Evolutionary conservation across 2,329 filamentous ascomycete species (phyloP), one percentile per base, ranked within the genome.

Genomic region (Epichloe glyceriae): DNA sequence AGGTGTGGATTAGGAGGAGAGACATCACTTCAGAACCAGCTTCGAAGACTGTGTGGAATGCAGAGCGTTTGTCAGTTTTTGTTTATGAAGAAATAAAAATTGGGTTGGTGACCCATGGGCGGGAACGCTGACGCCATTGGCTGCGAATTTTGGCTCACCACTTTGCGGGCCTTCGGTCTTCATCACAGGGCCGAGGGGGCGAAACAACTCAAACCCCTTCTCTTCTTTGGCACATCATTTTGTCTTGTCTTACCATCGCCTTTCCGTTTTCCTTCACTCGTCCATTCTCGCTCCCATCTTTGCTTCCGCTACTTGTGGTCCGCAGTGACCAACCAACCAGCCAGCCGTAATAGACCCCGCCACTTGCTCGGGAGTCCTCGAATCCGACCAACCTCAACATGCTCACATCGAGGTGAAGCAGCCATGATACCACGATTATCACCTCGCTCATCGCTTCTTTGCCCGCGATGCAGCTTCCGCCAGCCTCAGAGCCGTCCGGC

Each of bases 351-450:
- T n/a, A n/a, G 8, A 34, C 5, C 12, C 26, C 26, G 22, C 22
- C 22, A 22, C 22, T 22, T 22, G 22, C 26, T 4, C 22, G 22
- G 33, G n/a, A 20, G 33, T 20, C 43, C 35, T 33, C 46, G n/a
- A 14, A 5, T 20, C n/a, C 41, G 43, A 46, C n/a, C 11, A 35
- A 38, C 4, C 12, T 30, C 50, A 44, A 33, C 35, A 52, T 52
- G 50, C 40, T 33, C 20, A n/a, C 46, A 14, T 33, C 35, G 20
- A 43, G 33, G 14, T 22, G 39, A 7, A 22, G 34, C 15, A 15
- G 63, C 56, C 43, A 69, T 70, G 67, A 66, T 69, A 51, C 58
- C 65, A 53, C 64, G 66, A 62, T 56, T 69, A 46, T 53, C 66
- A 6, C 56, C 58, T 44, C 63, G 67, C 51, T 58, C 62, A 49